These are phyloP conservation scores for Penicillium sp. DNA, from an alignment of 2,329 filamentous ascomycete species.

Conservation along the genomic window DNA sequence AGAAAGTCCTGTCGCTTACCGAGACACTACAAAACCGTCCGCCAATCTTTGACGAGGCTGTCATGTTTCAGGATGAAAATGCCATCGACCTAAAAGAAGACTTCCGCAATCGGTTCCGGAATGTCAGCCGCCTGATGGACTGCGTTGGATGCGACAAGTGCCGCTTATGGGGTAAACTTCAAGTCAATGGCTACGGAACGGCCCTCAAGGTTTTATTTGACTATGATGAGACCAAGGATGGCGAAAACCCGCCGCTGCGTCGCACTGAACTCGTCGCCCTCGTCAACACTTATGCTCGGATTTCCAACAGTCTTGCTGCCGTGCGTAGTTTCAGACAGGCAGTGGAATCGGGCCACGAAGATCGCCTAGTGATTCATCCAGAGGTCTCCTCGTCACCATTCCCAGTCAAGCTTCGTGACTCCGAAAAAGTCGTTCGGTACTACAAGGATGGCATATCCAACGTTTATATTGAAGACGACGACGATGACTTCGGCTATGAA, in stretches of 20 bases:
- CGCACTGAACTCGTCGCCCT: conserved; percentile 90
- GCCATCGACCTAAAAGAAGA: conserved; percentile 83
- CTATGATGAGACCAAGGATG: conserved; percentile 66
- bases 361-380: conserved; percentile 25
- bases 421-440: conserved; percentile 18
- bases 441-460: conserved; percentile 32
- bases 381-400: conserved; percentile 24
- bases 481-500: conserved; percentile 44
- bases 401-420: conserved; percentile 17
- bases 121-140: conserved; percentile 95
- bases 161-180: conserved; percentile 93
- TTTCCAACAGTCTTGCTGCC: conserved; percentile 74
- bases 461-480: conserved; percentile 37
- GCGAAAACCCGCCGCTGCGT: conserved; percentile 67
- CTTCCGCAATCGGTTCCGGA: conserved; percentile 94
- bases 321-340: conserved; percentile 66
- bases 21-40: conserved; percentile 62
- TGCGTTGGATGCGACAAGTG: conserved; percentile 99
- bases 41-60: conserved; percentile 86
- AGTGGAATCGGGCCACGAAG: conserved; percentile 33
- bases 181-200: conserved; percentile 90
- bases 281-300: conserved; percentile 86
- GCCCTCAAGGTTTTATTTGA: conserved; percentile 96
- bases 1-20: conserved; percentile 74
- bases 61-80: conserved; percentile 77